Conservation (phyloP, 2,329 filamentous ascomycete genomes). For the Paecilomyces formosus region DNA sequence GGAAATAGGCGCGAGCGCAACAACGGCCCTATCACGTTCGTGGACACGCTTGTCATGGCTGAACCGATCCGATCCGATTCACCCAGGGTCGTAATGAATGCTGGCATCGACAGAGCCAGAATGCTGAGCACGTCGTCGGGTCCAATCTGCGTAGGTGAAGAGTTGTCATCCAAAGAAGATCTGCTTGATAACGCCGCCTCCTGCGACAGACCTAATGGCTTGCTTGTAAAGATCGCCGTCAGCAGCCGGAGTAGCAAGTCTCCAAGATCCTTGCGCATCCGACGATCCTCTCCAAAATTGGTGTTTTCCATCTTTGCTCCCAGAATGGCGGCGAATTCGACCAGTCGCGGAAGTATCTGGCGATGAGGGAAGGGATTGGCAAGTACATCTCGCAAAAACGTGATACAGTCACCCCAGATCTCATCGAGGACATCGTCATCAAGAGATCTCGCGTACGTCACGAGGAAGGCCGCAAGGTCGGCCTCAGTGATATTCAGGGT, state of each 20-base stretch:
- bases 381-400: slow-evolving; percentile 81
- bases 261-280: slow-evolving; percentile 82
- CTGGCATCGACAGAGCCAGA: slow-evolving; percentile 69
- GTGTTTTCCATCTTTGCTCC: slow-evolving; percentile 97
- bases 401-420: slow-evolving; percentile 91
- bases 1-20: slow-evolving; percentile 83
- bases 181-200: slow-evolving; percentile 39
- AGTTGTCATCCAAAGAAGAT: slow-evolving; percentile 34
- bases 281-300: slow-evolving; percentile 88
- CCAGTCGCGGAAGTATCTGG: slow-evolving; percentile 74
- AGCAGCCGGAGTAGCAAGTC: slow-evolving; percentile 83
- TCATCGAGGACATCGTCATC: slow-evolving; percentile 98
- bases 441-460: slow-evolving; percentile 80
- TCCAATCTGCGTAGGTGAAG: slow-evolving; percentile 36
- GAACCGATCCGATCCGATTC: slow-evolving; percentile 76
- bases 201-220: slow-evolving; percentile 65
- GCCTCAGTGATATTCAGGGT: slow-evolving; percentile 76
- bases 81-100: slow-evolving; percentile 72
- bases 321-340: slow-evolving; percentile 83
- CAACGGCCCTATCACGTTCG: slow-evolving; percentile 72
- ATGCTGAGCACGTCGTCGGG: slow-evolving; percentile 74
- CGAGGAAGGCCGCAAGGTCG: slow-evolving; percentile 80
- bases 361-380: slow-evolving; percentile 92
- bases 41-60: slow-evolving; percentile 72
- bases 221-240: slow-evolving; percentile 88